Conservation (phyloP, 257 asterid species). For the Solanum peruvianum region DNA sequence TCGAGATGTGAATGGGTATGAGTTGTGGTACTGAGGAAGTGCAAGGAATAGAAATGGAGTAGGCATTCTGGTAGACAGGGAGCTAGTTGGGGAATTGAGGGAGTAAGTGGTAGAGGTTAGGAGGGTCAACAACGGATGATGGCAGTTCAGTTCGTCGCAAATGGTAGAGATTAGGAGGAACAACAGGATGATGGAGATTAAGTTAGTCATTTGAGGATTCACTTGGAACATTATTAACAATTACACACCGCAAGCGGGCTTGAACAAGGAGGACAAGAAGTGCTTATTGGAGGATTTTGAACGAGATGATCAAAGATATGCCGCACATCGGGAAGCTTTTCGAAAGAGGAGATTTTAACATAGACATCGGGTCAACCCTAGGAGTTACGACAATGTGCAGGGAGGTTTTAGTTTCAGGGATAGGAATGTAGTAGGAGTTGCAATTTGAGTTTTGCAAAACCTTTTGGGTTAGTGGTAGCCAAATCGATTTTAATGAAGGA, state of each 20-base stretch:
- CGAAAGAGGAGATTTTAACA: not conserved
- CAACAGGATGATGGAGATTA: not conserved
- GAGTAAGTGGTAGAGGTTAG: not conserved
- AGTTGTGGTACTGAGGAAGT: not conserved
- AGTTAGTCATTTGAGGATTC: not conserved
- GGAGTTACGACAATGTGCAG: not conserved
- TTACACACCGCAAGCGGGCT: not conserved
- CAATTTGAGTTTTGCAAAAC: not conserved
- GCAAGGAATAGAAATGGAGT: not conserved
- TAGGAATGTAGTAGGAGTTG: not conserved
- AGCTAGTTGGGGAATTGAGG: not conserved
- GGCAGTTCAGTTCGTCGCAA: not conserved
- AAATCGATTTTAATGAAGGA: no score
- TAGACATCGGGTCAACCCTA: not conserved
- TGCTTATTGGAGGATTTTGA: not conserved
- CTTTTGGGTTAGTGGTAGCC: not conserved
- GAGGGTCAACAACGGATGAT: not conserved
- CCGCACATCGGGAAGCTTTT: not conserved
- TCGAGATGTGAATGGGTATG: not conserved
- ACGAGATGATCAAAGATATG: not conserved
- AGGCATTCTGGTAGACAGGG: not conserved
- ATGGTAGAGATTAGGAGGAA: not conserved
- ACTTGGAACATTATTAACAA: not conserved
- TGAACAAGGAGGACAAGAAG: not conserved
- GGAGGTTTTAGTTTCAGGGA: not conserved